These are phyloP conservation scores for Brassica cretica DNA, from an alignment of 345 rosid species.

Conservation along the genomic window DNA sequence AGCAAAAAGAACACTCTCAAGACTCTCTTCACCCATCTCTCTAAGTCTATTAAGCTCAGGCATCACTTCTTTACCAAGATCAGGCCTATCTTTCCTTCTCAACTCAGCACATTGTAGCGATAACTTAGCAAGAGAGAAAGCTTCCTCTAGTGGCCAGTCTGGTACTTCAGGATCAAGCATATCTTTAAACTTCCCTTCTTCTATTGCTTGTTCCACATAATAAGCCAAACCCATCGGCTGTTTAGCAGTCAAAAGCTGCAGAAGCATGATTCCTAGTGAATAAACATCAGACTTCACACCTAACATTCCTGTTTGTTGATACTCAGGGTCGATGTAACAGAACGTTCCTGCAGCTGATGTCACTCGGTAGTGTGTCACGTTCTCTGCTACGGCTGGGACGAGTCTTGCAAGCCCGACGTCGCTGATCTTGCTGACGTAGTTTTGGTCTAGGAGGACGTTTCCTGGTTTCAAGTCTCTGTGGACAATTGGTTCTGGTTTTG, in stretches of 20 bases:
- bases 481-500: not conserved
- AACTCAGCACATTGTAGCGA: not conserved
- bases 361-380: not conserved
- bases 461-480: constrained; percentile 4
- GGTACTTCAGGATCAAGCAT: not conserved
- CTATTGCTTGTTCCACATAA: not conserved
- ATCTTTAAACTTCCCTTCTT: not conserved
- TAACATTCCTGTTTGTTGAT: not conserved
- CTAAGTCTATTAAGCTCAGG: constrained; percentile 5
- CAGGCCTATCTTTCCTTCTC: constrained; percentile 3
- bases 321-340: constrained; percentile 2
- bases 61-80: constrained; percentile 2
- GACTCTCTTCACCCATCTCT: constrained; percentile 1
- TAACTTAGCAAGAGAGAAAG: not conserved
- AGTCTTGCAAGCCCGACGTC: not conserved
- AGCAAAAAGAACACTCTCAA: not conserved
- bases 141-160: not conserved
- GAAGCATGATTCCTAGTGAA: not conserved
- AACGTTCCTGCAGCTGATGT: not conserved
- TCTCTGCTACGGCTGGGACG: not conserved
- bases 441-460: not conserved
- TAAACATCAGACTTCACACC: not conserved
- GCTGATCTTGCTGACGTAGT: not conserved
- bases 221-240: not conserved
- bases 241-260: not conserved